phyloP scores from a whole-genome alignment of 1,139 yeast genomes.

The Yamadazyma aaseri region DNA sequence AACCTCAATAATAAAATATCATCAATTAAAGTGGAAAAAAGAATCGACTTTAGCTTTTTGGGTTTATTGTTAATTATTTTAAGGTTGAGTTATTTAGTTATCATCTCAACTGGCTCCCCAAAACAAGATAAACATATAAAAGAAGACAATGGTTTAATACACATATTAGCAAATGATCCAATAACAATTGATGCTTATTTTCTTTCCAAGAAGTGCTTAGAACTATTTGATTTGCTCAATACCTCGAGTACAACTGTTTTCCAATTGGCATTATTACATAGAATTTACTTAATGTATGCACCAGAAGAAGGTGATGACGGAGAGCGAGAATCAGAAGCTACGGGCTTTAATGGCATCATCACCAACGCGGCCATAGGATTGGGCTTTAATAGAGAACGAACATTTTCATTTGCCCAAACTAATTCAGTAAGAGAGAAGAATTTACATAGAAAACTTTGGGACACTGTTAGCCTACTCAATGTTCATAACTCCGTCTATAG shows the following conservation, averaged over 20 bases:
- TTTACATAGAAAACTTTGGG: conserved; percentile 38
- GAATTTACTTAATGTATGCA: conserved; percentile 40
- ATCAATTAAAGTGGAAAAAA: conserved; percentile 23
- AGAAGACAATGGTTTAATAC: conserved; percentile 14
- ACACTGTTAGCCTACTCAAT: conserved; percentile 21
- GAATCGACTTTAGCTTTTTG: conserved; percentile 32
- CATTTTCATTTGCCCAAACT: conserved; percentile 25
- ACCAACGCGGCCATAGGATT: conserved; percentile 41
- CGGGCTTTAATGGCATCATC: conserved; percentile 35
- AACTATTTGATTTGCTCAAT: conserved; percentile 36
- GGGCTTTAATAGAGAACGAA: conserved; percentile 46
- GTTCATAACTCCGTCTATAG: conserved; percentile 18
- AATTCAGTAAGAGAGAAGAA: conserved; percentile 26
- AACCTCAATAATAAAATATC: conserved; percentile 12
- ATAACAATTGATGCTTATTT: conserved; percentile 32
- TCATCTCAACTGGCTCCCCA: conserved; percentile 25
- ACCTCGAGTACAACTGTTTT: conserved; percentile 45
- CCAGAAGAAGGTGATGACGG: conserved; percentile 51
- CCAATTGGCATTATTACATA: conserved; percentile 43
- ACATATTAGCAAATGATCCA: conserved; percentile 9
- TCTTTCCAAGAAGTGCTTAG: conserved; percentile 36
- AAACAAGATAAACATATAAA: conserved; percentile 20
- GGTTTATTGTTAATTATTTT: conserved; percentile 29
- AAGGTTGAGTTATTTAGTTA: conserved; percentile 28
- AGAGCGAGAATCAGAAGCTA: conserved; percentile 51